These are phyloP conservation scores for Castanopsis chinensis DNA, from an alignment of 306 rosid genomes.

Conservation along the genomic window DNA sequence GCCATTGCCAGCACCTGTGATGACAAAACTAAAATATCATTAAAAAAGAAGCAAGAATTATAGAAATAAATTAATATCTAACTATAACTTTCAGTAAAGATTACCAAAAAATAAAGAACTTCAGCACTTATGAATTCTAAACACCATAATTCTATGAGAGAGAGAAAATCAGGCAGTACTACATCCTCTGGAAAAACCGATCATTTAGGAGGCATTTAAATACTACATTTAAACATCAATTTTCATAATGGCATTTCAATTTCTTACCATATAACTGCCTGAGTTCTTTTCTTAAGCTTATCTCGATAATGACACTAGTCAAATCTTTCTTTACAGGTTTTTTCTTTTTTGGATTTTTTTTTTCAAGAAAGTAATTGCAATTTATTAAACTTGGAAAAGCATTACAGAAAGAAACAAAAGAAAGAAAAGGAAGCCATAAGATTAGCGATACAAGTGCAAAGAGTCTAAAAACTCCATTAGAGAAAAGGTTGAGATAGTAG, in stretches of 20 bases:
- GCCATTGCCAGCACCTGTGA: constrained; percentile 22
- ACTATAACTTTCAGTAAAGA: too few species aligned
- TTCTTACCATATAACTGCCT: neutral
- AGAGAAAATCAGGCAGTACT: neutral
- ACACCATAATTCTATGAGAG: neutral
- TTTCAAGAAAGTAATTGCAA: too few species aligned
- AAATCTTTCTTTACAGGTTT: neutral
- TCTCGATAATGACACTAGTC: neutral
- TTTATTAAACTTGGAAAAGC: too few species aligned
- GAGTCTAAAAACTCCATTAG: too few species aligned
- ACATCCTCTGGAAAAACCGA: neutral
- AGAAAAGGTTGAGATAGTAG: too few species aligned
- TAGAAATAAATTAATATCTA: neutral
- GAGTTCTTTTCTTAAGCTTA: neutral
- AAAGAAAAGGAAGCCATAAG: too few species aligned
- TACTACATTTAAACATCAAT: neutral
- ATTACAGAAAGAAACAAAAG: too few species aligned
- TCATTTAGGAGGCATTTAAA: neutral
- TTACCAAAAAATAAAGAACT: too few species aligned
- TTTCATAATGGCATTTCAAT: neutral
- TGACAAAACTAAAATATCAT: constrained; percentile 24
- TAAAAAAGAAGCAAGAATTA: neutral
- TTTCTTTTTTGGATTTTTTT: too few species aligned
- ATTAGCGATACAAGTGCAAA: too few species aligned
- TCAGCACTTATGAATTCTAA: neutral